These are phyloP conservation scores for Coniochaeta pulveracea DNA, from an alignment of 2,329 filamentous ascomycete genomes.

Conservation along the genomic window DNA sequence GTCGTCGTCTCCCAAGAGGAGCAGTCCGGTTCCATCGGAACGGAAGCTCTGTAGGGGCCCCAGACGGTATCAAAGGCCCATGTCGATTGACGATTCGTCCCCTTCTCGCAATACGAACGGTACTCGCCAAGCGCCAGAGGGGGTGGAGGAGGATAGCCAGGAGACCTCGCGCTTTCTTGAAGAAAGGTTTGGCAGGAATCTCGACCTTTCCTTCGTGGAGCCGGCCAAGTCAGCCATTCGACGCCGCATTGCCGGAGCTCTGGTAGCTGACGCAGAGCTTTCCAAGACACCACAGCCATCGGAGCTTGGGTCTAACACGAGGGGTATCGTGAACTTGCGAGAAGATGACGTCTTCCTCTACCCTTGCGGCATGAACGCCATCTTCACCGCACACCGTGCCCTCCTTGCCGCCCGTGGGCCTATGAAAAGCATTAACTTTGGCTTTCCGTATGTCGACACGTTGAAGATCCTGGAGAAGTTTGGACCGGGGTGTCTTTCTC, in stretches of 20 bases:
- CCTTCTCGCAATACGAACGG: background rate
- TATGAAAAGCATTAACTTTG: slow-evolving; percentile 75
- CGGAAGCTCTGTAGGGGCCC: slow-evolving; percentile 54
- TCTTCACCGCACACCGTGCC: slow-evolving; percentile 76
- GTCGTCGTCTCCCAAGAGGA: slow-evolving; percentile 6
- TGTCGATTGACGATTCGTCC: slow-evolving; percentile 26
- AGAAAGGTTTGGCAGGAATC: slow-evolving; percentile 85
- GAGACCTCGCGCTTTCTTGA: slow-evolving; percentile 80
- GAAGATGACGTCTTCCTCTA: slow-evolving; percentile 86
- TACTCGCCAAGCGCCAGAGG: slow-evolving; percentile 9
- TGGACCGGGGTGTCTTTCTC: slow-evolving; percentile 79
- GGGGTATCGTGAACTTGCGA: slow-evolving; percentile 53
- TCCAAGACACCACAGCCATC: slow-evolving; percentile 37
- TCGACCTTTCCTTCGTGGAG: slow-evolving; percentile 66
- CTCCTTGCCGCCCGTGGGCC: slow-evolving; percentile 54
- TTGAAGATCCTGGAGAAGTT: slow-evolving; percentile 93
- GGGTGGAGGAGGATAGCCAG: slow-evolving; percentile 7
- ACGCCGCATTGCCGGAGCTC: slow-evolving; percentile 76
- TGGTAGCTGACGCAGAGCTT: slow-evolving; percentile 62
- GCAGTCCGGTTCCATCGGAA: slow-evolving; percentile 13
- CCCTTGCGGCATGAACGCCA: slow-evolving; percentile 87
- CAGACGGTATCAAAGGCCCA: slow-evolving; percentile 60
- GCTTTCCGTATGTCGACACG: slow-evolving; percentile 97
- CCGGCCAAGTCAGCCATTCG: slow-evolving; percentile 80
- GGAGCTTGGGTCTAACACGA: slow-evolving; percentile 30